Evolutionary conservation across 2,329 filamentous ascomycete species (phyloP).

Genomic region (Calycina herbarum): DNA sequence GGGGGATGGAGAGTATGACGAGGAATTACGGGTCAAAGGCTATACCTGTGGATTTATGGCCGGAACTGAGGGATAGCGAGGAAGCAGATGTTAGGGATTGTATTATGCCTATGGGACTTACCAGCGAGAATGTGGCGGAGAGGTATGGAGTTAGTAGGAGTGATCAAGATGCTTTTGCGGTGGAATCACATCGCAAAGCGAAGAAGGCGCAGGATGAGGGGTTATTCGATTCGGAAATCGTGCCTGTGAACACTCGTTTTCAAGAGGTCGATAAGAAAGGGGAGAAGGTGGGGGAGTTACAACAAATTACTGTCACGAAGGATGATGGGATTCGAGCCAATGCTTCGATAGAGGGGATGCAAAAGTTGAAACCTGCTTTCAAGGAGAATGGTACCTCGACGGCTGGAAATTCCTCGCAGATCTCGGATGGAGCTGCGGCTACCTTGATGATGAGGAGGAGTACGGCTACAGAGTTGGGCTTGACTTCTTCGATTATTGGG

Average conservation of each 20-base stretch:
- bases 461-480: slow-evolving; percentile 72
- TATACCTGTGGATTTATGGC: slow-evolving; percentile 83
- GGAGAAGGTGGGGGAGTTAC: slow-evolving; percentile 53
- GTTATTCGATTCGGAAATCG: slow-evolving; percentile 74
- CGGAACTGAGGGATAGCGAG: slow-evolving; percentile 62
- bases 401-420: slow-evolving; percentile 83
- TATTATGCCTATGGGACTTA: slow-evolving; percentile 92
- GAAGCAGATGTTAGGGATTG: slow-evolving; percentile 77
- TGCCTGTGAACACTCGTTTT: slow-evolving; percentile 72
- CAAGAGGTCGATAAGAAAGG: slow-evolving; percentile 64
- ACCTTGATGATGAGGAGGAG: slow-evolving; percentile 81
- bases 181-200: slow-evolving; percentile 71
- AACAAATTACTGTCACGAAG: slow-evolving; percentile 65
- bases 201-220: slow-evolving; percentile 68
- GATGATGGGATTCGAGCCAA: slow-evolving; percentile 81
- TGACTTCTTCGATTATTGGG: slow-evolving; percentile 69
- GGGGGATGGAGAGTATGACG: slow-evolving; percentile 96
- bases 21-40: slow-evolving; percentile 81
- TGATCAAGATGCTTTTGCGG: slow-evolving; percentile 84
- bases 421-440: slow-evolving; percentile 85
- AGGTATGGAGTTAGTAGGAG: slow-evolving; percentile 71
- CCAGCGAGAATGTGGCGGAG: slow-evolving; percentile 82
- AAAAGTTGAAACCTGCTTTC: slow-evolving; percentile 84
- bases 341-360: slow-evolving; percentile 68
- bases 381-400: slow-evolving; percentile 72